A percentile compares a stretch with the other conserved stretches of the same genome.
phyloP scores from a whole-genome alignment of 2,329 filamentous ascomycete species.

The Fusarium hainanense region DNA sequence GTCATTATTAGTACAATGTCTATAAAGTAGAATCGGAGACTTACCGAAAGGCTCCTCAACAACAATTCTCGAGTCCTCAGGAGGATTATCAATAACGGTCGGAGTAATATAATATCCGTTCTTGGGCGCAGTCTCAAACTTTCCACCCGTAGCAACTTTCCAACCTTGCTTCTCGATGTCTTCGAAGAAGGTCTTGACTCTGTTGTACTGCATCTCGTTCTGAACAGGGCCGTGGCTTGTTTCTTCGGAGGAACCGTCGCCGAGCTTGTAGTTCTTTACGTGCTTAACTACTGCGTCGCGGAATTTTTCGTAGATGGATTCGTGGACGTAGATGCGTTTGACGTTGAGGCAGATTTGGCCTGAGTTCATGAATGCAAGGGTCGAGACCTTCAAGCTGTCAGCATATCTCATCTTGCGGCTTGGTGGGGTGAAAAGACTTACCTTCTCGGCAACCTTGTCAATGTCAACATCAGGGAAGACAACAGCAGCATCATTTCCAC shows the following conservation, averaged over 20 bases:
- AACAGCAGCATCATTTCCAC: constrained; percentile 72
- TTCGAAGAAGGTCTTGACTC: constrained; percentile 57
- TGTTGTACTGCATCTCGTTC: constrained; percentile 73
- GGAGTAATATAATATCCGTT: constrained; percentile 68
- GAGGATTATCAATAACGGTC: constrained; percentile 69
- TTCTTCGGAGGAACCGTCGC: constrained; percentile 54
- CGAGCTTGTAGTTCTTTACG: constrained; percentile 57
- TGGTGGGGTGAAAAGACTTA: constrained; percentile 34
- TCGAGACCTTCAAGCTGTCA: constrained; percentile 43
- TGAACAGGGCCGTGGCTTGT: constrained; percentile 68
- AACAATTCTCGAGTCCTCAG: constrained; percentile 66
- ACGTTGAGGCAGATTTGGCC: constrained; percentile 56
- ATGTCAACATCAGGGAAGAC: constrained; percentile 68
- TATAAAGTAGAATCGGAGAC: not conserved
- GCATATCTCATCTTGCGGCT: fast-evolving
- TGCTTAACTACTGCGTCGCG: constrained; percentile 52
- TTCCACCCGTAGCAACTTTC: constrained; percentile 56
- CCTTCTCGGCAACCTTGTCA: constrained; percentile 48
- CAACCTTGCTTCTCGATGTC: constrained; percentile 59
- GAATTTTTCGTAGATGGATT: constrained; percentile 68
- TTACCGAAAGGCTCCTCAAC: constrained; percentile 63
- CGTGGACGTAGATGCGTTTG: constrained; percentile 72
- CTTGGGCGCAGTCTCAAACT: constrained; percentile 36
- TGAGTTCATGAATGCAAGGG: constrained; percentile 66
- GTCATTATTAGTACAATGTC: not conserved